Base-by-base conservation (phyloP, 2,329 filamentous ascomycete genomes). In the Xylaria sp. region DNA sequence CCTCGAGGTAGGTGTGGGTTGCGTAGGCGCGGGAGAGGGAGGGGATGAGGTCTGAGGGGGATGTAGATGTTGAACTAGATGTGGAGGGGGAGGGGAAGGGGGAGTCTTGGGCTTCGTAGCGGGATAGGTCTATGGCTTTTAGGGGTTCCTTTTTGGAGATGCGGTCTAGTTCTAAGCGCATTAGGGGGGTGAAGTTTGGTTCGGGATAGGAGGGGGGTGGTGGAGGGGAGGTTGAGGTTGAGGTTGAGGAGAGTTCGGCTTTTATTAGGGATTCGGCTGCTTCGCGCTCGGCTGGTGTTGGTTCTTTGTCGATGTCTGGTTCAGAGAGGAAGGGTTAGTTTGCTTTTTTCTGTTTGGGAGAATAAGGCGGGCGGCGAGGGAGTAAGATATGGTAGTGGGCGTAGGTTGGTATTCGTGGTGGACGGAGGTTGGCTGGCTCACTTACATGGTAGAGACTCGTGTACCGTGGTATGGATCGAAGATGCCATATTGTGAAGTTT, bases 361-460 rank as follows among this genome's bases (percentile, higher is more conserved):
- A 18, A 18, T 44, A n/a, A n/a, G n/a, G n/a, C n/a, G n/a, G n/a
- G n/a, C n/a, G n/a, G n/a, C n/a, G n/a, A n/a, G n/a, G n/a, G n/a
- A n/a, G n/a, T n/a, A n/a, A n/a, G n/a, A n/a, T n/a, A n/a, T n/a
- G 23, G 23, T 25, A 25, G 23, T 25, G 23, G 23, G 23, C 3
- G 23, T 25, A 25, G 23, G 23, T 25, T 4, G 55, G 3, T 25
- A 2, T 52, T 52, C 46, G 52, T 34, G 32, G 9, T 7, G 32
- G 32, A 34, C 9, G 32, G 4, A 46, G 15, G 15, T 46, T 46
- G 48, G 44, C 44, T 59, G 10, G 50, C n/a, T 46, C 32, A 70
- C 88, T 74, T 87, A 94, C 92, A 95, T 58, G 93, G 92, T 25
- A 97, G 89, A 25, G 92, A 93, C 78, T 96, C 92, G 82, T 94